A percentile compares a stretch with the other conserved stretches of the same genome.
Evolutionary conservation across 176 grass and related monocot genomes (phyloP).

Genomic region (Eragrostis curvula): DNA sequence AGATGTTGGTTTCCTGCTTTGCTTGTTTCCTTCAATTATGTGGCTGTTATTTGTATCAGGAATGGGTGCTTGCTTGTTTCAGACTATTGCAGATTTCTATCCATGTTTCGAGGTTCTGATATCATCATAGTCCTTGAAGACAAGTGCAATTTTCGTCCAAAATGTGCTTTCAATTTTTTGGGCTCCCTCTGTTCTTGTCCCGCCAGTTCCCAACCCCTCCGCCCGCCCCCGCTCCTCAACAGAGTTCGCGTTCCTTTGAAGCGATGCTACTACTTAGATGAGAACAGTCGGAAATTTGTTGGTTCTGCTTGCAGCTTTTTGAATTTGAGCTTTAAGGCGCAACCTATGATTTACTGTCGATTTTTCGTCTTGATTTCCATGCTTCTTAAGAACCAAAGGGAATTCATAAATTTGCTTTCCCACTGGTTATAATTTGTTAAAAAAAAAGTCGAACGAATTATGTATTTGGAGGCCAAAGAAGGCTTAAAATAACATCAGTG

Average conservation of each 20-base stretch:
- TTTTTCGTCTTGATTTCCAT: conserved; percentile 7
- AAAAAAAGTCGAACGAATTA: not conserved
- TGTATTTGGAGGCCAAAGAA: conserved; percentile 22
- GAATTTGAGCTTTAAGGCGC: not conserved
- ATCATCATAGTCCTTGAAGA: conserved; percentile 12
- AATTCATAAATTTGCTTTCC: conserved; percentile 6
- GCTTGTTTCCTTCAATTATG: conserved; percentile 10
- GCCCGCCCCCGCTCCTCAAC: too few species aligned
- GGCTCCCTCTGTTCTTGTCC: conserved; percentile 1
- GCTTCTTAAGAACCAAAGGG: not conserved
- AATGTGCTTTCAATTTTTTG: not conserved
- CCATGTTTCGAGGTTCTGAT: not conserved
- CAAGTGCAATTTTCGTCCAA: not conserved
- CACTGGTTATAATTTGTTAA: not conserved
- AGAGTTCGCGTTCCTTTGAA: conserved; percentile 22
- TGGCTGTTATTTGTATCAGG: not conserved
- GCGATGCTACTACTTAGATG: conserved; percentile 26
- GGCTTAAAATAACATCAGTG: conserved; percentile 28
- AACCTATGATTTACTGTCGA: not conserved
- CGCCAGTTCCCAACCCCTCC: too few species aligned
- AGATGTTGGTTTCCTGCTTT: conserved; percentile 8
- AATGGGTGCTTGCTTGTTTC: conserved; percentile 13
- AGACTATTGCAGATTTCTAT: conserved; percentile 10
- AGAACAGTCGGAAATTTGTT: conserved; percentile 26
- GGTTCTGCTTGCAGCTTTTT: conserved; percentile 26